Percentiles rank a stretch among this genome's conserved stretches.
These are phyloP conservation scores for Dendrocalamus latiflorus DNA, from an alignment of 202 grass and related monocot genomes.

Conservation along the genomic window DNA sequence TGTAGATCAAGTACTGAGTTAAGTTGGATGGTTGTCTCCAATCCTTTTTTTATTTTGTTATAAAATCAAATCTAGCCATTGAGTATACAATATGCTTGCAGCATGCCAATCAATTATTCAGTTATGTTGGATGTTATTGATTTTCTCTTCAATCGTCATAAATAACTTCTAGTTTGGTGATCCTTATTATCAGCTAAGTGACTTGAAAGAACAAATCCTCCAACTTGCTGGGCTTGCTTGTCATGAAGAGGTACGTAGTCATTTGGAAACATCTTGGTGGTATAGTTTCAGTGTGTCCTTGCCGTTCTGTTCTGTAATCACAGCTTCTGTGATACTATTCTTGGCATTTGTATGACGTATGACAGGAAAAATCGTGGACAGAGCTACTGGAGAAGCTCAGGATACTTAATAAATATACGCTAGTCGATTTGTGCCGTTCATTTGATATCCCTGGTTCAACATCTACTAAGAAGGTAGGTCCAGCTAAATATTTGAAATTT, in stretches of 20 bases:
- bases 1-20: neutral
- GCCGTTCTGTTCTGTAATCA: neutral
- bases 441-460: constrained; percentile 46
- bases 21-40: neutral
- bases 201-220: constrained; percentile 41
- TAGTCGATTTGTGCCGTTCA: constrained; percentile 41
- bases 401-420: constrained; percentile 7
- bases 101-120: neutral
- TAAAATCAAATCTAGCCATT: neutral
- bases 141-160: neutral
- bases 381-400: constrained; percentile 39
- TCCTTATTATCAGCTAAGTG: constrained; percentile 15
- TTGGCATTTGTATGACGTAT: constrained; percentile 4
- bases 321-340: constrained; percentile 1
- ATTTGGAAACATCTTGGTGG: neutral
- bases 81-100: neutral
- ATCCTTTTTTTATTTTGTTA: neutral
- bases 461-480: constrained; percentile 45
- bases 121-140: neutral
- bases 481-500: constrained; percentile 2
- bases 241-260: constrained; percentile 25
- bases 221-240: constrained; percentile 23
- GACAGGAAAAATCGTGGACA: constrained; percentile 23
- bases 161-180: constrained; percentile 2
- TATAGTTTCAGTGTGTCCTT: neutral